Base-by-base conservation (phyloP, 495 filamentous ascomycete genomes). In the Xanthoparmelia taractica region DNA sequence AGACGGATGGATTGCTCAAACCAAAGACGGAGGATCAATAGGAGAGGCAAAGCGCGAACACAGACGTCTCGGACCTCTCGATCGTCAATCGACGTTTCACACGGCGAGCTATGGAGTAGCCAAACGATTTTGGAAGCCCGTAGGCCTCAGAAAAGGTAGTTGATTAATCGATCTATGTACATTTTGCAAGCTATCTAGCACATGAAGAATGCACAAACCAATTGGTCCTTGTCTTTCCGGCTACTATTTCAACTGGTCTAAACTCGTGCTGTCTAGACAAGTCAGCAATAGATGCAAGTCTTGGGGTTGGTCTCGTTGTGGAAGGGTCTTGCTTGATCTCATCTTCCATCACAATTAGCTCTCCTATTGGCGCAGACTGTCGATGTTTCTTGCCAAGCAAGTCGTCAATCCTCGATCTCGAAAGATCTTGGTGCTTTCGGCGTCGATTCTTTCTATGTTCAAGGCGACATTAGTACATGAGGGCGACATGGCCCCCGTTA, bases 1-100 rank as follows among this genome's bases (percentile, higher is more conserved):
- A 80, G 50, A 69, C 71, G 3, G 78, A 79, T 56, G 75, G 70
- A 54, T 70, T 80, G 57, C 18, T 77, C 0, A 73, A 79, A 67
- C 63, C 69, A 17, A 75, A 75, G 55, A 67, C 73, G 29, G 77
- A 79, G 57, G 74, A 71, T 25, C 66, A 70, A 56, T 79, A 60
- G 54, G 25, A 63, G 47, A 63, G 2, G 33, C 15, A 37, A 47
- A 56, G 33, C 13, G 27, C 20, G 5, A 55, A 18, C 0, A 4
- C 17, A 17, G 15, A 15, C 6, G 11, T n/a, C n/a, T n/a, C n/a
- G n/a, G n/a, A n/a, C n/a, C n/a, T n/a, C n/a, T n/a, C n/a, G n/a
- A n/a, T n/a, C n/a, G n/a, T n/a, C 29, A 25, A 1, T 25, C 31
- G 15, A 13, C 40, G 37, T 12, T 1, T 47, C 34, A 17, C 17